Conservation (phyloP, 768 basidiomycete genomes). For the Podaxis pistillaris region DNA sequence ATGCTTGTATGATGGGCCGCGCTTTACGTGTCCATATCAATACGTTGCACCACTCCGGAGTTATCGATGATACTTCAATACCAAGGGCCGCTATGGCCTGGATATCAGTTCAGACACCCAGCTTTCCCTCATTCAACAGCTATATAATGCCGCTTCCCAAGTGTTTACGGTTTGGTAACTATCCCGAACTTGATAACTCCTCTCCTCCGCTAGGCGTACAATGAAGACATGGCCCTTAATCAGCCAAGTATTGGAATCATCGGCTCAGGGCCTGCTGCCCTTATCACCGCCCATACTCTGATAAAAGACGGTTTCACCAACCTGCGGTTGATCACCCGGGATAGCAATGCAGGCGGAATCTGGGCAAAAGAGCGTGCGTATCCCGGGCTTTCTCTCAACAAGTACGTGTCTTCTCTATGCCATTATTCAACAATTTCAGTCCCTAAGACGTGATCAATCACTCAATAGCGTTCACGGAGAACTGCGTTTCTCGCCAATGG, state of each 20-base stretch:
- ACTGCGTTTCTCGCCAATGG: constrained; percentile 46
- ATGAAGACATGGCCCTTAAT: neutral
- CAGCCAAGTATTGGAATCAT: constrained; percentile 30
- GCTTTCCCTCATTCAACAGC: too few species aligned
- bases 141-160: too few species aligned
- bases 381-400: constrained; percentile 49
- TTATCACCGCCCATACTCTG: constrained; percentile 52
- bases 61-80: too few species aligned
- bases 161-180: too few species aligned
- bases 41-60: too few species aligned
- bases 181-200: too few species aligned
- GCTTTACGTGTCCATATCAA: too few species aligned
- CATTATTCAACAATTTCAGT: neutral
- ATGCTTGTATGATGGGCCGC: too few species aligned
- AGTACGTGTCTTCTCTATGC: constrained; percentile 30
- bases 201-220: too few species aligned
- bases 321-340: constrained; percentile 47
- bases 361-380: constrained; percentile 49
- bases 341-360: constrained; percentile 46
- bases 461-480: constrained; percentile 49
- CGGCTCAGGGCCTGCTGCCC: constrained; percentile 51
- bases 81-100: too few species aligned
- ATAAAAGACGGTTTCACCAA: constrained; percentile 48
- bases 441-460: too few species aligned
- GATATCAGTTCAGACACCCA: too few species aligned